Conservation (phyloP, 768 basidiomycete genomes). For the Amyloporia xantha region DNA sequence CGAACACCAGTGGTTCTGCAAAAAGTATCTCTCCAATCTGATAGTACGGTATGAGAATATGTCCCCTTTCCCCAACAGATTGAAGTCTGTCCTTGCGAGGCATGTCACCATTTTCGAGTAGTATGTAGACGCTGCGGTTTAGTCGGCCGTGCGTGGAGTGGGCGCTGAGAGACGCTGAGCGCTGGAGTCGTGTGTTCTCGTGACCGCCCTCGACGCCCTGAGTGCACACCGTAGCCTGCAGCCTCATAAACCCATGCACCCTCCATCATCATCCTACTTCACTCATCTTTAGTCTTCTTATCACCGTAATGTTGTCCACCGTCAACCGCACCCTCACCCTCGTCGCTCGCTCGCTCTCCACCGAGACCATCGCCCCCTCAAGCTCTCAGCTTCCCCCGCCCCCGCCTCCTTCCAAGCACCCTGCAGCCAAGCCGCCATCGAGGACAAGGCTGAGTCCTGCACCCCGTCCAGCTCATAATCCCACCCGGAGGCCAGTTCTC, state of each 20-base stretch:
- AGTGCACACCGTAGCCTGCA: background rate
- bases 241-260: background rate
- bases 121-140: too few relatives aligned
- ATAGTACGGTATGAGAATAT: too few relatives aligned
- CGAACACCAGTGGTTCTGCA: too few relatives aligned
- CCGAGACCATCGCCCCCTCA: constrained; percentile 19
- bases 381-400: constrained; percentile 28
- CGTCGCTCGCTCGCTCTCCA: constrained; percentile 21
- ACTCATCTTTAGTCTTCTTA: background rate
- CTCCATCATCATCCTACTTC: background rate
- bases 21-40: too few relatives aligned
- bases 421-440: constrained; percentile 23
- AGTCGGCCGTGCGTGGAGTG: too few relatives aligned
- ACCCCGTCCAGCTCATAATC: constrained; percentile 29
- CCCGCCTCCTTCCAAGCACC: constrained; percentile 23
- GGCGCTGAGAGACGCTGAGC: too few relatives aligned
- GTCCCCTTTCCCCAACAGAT: too few relatives aligned
- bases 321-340: constrained; percentile 10
- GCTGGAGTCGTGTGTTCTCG: too few relatives aligned
- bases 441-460: constrained; percentile 36
- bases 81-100: too few relatives aligned
- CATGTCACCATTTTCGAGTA: too few relatives aligned
- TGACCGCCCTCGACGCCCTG: too few relatives aligned
- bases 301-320: constrained; percentile 11
- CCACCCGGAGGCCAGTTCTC: constrained; percentile 28